These are phyloP conservation scores for Evansstolkia leycettana DNA, from an alignment of 495 filamentous ascomycete species.

Conservation along the genomic window DNA sequence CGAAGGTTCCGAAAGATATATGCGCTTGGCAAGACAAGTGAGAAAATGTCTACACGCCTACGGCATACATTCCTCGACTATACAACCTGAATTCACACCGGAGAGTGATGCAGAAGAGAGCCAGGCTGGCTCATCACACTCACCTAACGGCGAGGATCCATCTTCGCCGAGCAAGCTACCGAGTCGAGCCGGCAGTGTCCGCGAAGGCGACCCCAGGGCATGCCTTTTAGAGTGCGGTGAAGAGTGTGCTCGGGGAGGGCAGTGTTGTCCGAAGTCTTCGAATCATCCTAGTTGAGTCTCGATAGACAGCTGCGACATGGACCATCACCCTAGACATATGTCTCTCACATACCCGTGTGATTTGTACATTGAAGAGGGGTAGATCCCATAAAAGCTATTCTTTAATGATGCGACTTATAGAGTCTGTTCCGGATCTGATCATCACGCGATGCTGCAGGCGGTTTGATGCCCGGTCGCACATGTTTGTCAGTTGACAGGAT, in stretches of 20 bases:
- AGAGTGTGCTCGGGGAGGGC: constrained; percentile 53
- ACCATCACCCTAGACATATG: not conserved
- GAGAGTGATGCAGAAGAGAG: constrained; percentile 42
- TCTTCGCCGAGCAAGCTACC: constrained; percentile 16
- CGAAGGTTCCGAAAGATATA: constrained; percentile 67
- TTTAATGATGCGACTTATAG: too few species aligned
- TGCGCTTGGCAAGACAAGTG: constrained; percentile 71
- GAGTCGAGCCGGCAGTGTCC: constrained; percentile 38
- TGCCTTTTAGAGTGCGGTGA: constrained; percentile 84
- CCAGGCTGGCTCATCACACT: constrained; percentile 14
- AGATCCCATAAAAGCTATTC: too few species aligned
- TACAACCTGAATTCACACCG: constrained; percentile 86
- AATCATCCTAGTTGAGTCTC: constrained; percentile 4
- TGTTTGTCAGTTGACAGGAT: too few species aligned
- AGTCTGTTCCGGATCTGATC: too few species aligned
- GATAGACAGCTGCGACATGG: not conserved
- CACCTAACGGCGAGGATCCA: constrained; percentile 13
- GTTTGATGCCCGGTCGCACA: too few species aligned
- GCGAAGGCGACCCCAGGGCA: constrained; percentile 38
- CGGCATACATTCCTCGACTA: constrained; percentile 95
- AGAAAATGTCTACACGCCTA: constrained; percentile 83
- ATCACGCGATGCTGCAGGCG: too few species aligned
- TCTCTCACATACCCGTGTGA: not conserved
- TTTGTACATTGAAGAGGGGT: too few species aligned
- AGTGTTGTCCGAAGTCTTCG: constrained; percentile 55